Evolutionary conservation across 345 rosid genomes (phyloP).

Genomic region (Eucalyptus curtisii): DNA sequence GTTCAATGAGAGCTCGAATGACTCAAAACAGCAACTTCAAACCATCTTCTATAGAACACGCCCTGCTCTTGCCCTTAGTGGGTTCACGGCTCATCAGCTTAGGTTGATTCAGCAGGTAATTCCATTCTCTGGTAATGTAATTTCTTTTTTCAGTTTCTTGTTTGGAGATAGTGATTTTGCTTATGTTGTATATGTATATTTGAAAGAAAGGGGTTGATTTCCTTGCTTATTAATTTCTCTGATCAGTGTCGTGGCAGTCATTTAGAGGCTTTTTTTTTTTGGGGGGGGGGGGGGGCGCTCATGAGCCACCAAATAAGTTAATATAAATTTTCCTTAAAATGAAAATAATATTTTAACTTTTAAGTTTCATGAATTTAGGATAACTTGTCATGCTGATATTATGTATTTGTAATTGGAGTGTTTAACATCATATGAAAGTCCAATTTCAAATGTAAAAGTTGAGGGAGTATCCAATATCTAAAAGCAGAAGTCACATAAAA

Average conservation of each 20-base stretch:
- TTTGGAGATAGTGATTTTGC: neutral
- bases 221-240: neutral
- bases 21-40: constrained; percentile 21
- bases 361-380: neutral
- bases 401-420: neutral
- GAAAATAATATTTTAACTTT: neutral
- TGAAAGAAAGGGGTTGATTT: neutral
- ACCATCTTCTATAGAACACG: constrained; percentile 60
- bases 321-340: neutral
- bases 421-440: neutral
- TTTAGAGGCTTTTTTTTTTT: neutral
- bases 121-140: neutral
- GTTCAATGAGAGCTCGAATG: constrained; percentile 2
- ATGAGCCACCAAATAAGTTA: neutral
- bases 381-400: neutral
- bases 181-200: neutral
- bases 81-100: constrained; percentile 77
- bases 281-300: no score
- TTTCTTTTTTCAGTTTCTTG: neutral
- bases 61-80: constrained; percentile 58
- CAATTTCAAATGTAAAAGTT: neutral
- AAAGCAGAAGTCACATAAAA: neutral
- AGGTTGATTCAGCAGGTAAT: constrained; percentile 60
- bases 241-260: neutral
- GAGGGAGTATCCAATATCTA: neutral